Base-by-base conservation (phyloP, 352 stramenopile genomes). In the Globisporangium solare region DNA sequence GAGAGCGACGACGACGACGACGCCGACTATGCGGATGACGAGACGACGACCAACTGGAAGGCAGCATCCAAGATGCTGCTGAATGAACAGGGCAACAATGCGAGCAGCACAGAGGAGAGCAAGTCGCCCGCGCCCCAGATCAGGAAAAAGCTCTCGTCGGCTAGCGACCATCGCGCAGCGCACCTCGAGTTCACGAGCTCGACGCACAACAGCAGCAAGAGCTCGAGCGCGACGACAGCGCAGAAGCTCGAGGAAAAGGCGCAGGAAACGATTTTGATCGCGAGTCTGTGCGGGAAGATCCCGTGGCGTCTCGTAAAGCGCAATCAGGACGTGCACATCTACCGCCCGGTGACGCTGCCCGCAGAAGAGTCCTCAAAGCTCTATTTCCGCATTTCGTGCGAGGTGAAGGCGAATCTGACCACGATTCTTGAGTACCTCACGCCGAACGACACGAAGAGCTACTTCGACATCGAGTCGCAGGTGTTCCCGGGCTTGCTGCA, bases 391-490 rank as follows among this genome's bases (percentile, higher is more conserved):
- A 71, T 94, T 6, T 92, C 82, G 58, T 92, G 80, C 61, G 83
- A 94, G 24, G 76, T 93, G 40, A 92, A 92, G 50, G 81, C 85
- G 27, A 84, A 74, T 53, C 61, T 94, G 17, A 63, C 67, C 37
- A 90, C 81, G 11, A 85, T 94, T 60, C 83, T 94, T 70, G 82
- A 93, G 60, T 92, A 88, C 60, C 60, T 94, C 22, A 74, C 75
- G 31, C 81, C 83, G 1, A 74, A 66, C 31, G 80, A 88, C 63
- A 85, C 77, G 42, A 74, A 74, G 54, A 83, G 74, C 59, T 94
- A 91, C 59, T 79, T 80, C 35, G 80, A 91, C 42, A 88, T 93
- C 32, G 85, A 94, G 43, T 79, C 79, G 43, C 79, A 91, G 56
- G 75, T 92, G 14, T 94, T 93, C 52, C 85, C 85, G 14, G 83